Evolutionary conservation across 495 filamentous ascomycete species (phyloP).

Genomic region (Xylaria bambusicola): DNA sequence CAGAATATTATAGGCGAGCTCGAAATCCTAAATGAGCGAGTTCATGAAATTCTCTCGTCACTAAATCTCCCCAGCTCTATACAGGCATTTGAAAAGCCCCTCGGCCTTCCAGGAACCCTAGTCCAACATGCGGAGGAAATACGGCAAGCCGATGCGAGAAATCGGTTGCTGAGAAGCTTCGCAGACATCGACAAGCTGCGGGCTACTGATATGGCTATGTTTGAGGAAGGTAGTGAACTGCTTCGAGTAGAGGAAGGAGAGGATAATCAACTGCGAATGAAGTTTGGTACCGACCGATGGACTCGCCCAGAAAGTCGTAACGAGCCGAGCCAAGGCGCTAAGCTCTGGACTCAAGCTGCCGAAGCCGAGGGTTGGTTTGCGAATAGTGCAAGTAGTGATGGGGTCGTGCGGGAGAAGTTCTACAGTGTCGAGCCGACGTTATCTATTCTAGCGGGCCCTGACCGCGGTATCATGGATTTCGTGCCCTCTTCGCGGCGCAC

Average conservation of each 20-base stretch:
- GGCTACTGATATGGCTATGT: slow-evolving; percentile 68
- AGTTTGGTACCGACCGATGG: slow-evolving; percentile 91
- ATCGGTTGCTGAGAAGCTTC: slow-evolving; percentile 71
- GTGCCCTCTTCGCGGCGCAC: slow-evolving; percentile 82
- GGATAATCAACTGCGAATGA: slow-evolving; percentile 70
- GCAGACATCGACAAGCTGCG: slow-evolving; percentile 87
- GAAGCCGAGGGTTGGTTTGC: slow-evolving; percentile 89
- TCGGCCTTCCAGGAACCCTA: slow-evolving; percentile 83
- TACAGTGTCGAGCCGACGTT: slow-evolving; percentile 73
- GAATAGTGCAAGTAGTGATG: slow-evolving; percentile 80
- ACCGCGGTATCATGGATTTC: slow-evolving; percentile 79
- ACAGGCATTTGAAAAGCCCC: slow-evolving; percentile 91
- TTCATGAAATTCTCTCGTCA: slow-evolving; percentile 79
- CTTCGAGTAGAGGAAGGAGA: slow-evolving; percentile 79
- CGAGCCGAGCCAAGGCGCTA: slow-evolving; percentile 65
- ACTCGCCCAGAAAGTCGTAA: slow-evolving; percentile 61
- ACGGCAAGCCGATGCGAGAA: slow-evolving; percentile 84
- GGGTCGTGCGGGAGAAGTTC: slow-evolving; percentile 76
- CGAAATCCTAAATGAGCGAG: slow-evolving; percentile 74
- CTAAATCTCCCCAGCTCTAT: slow-evolving; percentile 90
- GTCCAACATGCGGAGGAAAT: slow-evolving; percentile 93
- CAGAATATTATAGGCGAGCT: slow-evolving; percentile 81
- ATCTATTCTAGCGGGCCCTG: slow-evolving; percentile 71
- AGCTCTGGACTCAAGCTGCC: slow-evolving; percentile 70
- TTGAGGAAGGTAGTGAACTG: slow-evolving; percentile 77